These are phyloP conservation scores for Saturnispora quitensis DNA, from an alignment of 805 yeast genomes.

Conservation along the genomic window DNA sequence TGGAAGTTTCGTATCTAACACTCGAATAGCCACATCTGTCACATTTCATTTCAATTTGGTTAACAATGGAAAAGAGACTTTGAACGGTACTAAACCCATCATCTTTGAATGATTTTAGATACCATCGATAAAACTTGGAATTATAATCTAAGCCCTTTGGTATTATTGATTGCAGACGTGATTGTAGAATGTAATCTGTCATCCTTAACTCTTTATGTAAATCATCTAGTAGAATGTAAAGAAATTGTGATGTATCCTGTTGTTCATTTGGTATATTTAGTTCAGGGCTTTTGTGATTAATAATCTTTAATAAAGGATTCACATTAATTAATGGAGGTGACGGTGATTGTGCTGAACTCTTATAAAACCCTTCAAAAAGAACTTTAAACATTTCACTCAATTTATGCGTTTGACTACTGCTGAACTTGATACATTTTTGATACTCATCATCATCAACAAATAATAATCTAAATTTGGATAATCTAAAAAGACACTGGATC, in stretches of 20 bases:
- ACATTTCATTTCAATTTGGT: slow-evolving; percentile 56
- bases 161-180: slow-evolving; percentile 17
- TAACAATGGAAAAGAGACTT: slow-evolving; percentile 63
- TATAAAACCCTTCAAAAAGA: slow-evolving; percentile 46
- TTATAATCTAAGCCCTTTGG: slow-evolving; percentile 22
- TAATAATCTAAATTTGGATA: slow-evolving; percentile 38
- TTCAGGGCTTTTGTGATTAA: slow-evolving; percentile 54
- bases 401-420: slow-evolving; percentile 2
- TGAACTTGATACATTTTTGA: slow-evolving; percentile 10
- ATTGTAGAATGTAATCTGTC: slow-evolving; percentile 17
- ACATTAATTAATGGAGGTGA: slow-evolving; percentile 53
- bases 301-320: slow-evolving; percentile 37
- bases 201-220: slow-evolving; percentile 53
- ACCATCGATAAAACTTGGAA: slow-evolving; percentile 51
- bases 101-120: slow-evolving; percentile 33
- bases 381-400: slow-evolving; percentile 43
- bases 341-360: slow-evolving; percentile 32
- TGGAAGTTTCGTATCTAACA: slow-evolving; percentile 37
- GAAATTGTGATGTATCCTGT: slow-evolving; percentile 74
- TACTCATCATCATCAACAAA: slow-evolving; percentile 32
- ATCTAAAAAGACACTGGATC: slow-evolving; percentile 58
- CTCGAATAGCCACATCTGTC: slow-evolving; percentile 55
- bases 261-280: slow-evolving; percentile 64
- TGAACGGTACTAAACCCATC: slow-evolving; percentile 65
- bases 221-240: slow-evolving; percentile 55